Percentiles rank a stretch among this genome's conserved stretches.
Conservation (phyloP, 805 yeast genomes). For the Yarrowia sp. region DNA sequence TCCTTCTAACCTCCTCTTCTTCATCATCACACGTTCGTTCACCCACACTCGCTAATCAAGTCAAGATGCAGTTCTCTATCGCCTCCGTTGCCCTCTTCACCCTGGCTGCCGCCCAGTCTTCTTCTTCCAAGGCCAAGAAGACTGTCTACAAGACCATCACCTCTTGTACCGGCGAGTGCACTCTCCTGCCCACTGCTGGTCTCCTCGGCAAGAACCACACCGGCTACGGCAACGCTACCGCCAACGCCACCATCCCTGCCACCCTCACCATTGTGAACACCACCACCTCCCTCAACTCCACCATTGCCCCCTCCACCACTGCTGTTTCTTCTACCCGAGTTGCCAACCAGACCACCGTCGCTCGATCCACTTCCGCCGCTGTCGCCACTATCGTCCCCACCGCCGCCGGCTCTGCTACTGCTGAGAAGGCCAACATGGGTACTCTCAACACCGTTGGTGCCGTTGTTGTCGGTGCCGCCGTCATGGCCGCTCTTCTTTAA, state of each 20-base stretch:
- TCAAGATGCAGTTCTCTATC: conserved; percentile 10
- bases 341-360: neutral
- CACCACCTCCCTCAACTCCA: conserved; percentile 2
- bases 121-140: conserved; percentile 17
- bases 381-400: conserved; percentile 25
- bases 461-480: conserved; percentile 3
- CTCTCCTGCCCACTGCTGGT: neutral
- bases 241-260: neutral
- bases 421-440: conserved; percentile 17
- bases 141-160: conserved; percentile 16
- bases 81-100: conserved; percentile 11
- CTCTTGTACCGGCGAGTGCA: conserved; percentile 17
- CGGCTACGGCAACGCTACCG: conserved; percentile 6
- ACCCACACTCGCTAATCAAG: neutral
- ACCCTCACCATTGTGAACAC: neutral
- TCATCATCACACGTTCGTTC: conserved; percentile 7
- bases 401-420: conserved; percentile 25
- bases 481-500: conserved; percentile 13
- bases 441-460: conserved; percentile 7
- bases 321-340: neutral
- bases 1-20: conserved; percentile 10
- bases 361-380: neutral
- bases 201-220: conserved; percentile 2
- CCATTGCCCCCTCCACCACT: neutral
- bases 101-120: conserved; percentile 20